Evolutionary conservation across 2,329 filamentous ascomycete species (phyloP).

Genomic region (Simplicillium sp.): DNA sequence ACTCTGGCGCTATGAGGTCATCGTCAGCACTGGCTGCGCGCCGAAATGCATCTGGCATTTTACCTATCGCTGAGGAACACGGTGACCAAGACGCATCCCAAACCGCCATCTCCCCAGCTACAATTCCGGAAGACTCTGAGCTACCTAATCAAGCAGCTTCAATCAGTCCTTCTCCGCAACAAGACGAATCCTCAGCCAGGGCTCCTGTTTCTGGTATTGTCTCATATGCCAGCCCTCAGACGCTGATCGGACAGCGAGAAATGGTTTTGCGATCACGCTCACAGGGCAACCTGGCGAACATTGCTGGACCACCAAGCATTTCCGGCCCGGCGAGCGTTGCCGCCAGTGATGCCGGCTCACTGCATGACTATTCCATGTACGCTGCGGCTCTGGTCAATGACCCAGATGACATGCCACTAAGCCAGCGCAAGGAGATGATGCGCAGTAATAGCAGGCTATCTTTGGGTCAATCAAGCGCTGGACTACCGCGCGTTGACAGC

Average conservation of each 20-base stretch:
- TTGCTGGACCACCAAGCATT: constrained; percentile 15
- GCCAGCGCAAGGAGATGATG: constrained; percentile 54
- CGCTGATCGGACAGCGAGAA: constrained; percentile 46
- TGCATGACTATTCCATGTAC: constrained; percentile 25
- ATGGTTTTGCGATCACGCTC: constrained; percentile 43
- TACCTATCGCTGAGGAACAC: constrained; percentile 36
- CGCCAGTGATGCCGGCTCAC: constrained; percentile 31
- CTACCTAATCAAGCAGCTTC: constrained; percentile 3
- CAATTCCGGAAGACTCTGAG: constrained; percentile 13
- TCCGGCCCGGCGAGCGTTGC: constrained; percentile 9
- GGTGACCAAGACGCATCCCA: constrained; percentile 4
- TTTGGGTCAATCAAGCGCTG: constrained; percentile 9
- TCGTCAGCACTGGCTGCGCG: constrained; percentile 12
- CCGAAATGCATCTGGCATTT: constrained; percentile 19
- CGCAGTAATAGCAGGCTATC: constrained; percentile 37
- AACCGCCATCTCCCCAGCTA: constrained; percentile 1
- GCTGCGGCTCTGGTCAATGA: constrained; percentile 26
- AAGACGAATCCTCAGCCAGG: constrained; percentile 14
- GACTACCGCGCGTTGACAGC: constrained; percentile 5
- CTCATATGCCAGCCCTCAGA: constrained; percentile 43
- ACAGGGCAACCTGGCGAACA: constrained; percentile 26
- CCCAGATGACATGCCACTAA: constrained; percentile 62
- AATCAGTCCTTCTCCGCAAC: constrained; percentile 11
- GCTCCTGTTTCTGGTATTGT: constrained; percentile 33
- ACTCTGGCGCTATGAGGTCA: constrained; percentile 10